phyloP scores from a whole-genome alignment of 2,329 filamentous ascomycete genomes.

The Pseudogymnoascus sp. region DNA sequence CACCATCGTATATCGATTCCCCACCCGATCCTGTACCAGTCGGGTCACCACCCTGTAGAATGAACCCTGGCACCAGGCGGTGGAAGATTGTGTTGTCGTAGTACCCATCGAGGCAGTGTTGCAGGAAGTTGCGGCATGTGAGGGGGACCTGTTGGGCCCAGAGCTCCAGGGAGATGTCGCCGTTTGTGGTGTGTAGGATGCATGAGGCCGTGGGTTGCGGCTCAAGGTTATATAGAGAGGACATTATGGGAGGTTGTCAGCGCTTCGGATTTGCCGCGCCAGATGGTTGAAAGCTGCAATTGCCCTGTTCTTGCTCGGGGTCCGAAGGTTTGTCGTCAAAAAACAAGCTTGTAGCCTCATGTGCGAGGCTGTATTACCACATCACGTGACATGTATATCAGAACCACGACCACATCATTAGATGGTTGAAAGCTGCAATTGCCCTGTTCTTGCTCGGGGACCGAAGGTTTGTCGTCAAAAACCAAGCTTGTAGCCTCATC shows the following conservation, averaged over 20 bases:
- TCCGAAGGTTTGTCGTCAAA: background rate
- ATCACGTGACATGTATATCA: background rate
- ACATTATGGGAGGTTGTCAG: slow-evolving; percentile 50
- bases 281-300: background rate
- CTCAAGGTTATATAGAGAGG: slow-evolving; percentile 85
- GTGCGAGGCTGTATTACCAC: background rate
- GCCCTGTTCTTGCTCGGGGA: background rate
- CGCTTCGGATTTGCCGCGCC: background rate
- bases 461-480: background rate
- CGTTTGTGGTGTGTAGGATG: slow-evolving; percentile 79
- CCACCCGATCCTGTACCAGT: slow-evolving; percentile 88
- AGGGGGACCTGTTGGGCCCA: slow-evolving; percentile 92
- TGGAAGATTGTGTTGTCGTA: slow-evolving; percentile 94
- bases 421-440: background rate
- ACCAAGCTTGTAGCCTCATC: background rate
- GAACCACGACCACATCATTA: no score
- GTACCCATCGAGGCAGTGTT: slow-evolving; percentile 90
- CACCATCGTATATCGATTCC: slow-evolving; percentile 84
- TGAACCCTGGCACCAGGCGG: slow-evolving; percentile 82
- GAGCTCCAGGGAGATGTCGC: slow-evolving; percentile 83
- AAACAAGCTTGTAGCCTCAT: slow-evolving; percentile 1
- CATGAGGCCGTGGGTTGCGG: slow-evolving; percentile 89
- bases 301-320: background rate
- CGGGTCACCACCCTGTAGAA: slow-evolving; percentile 90
- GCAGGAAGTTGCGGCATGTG: slow-evolving; percentile 89